phyloP scores from a whole-genome alignment of 257 asterid genomes.

The Scutellaria barbata region DNA sequence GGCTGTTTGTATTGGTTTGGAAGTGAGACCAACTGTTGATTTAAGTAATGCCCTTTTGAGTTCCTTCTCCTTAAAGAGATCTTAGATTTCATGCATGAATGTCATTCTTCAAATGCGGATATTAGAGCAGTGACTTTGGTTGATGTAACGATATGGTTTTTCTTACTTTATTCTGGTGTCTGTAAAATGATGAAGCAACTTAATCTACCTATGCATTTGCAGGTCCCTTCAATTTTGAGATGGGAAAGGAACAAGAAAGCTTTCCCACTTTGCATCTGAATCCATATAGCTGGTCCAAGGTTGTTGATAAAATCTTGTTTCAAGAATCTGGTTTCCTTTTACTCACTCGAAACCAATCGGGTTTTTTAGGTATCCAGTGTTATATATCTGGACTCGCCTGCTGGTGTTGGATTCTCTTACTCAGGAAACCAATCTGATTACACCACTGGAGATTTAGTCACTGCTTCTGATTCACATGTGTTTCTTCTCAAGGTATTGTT shows the following conservation, averaged over 20 bases:
- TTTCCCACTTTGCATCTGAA: slow-evolving; percentile 81
- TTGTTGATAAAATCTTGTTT: slow-evolving; percentile 30
- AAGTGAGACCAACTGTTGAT: too few relatives aligned
- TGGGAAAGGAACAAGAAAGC: slow-evolving; percentile 55
- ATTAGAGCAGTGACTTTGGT: too few relatives aligned
- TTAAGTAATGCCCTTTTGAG: too few relatives aligned
- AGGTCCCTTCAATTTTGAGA: slow-evolving; percentile 94
- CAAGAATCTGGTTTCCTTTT: slow-evolving; percentile 9
- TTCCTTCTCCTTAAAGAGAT: too few relatives aligned
- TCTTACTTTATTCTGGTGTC: too few relatives aligned
- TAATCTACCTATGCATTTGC: slow-evolving; percentile 29
- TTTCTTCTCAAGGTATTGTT: slow-evolving; percentile 83
- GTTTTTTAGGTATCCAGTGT: slow-evolving; percentile 67
- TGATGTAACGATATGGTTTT: too few relatives aligned
- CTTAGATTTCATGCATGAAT: too few relatives aligned
- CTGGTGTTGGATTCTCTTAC: slow-evolving; percentile 92
- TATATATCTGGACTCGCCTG: slow-evolving; percentile 87
- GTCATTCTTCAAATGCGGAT: too few relatives aligned
- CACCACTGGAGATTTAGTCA: slow-evolving; percentile 73
- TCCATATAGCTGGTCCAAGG: slow-evolving; percentile 98
- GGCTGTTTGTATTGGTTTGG: too few relatives aligned
- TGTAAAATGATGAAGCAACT: not conserved
- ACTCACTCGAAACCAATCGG: not conserved
- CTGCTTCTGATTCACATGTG: slow-evolving; percentile 78
- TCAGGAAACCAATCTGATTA: slow-evolving; percentile 74